Percentiles rank a stretch among this genome's conserved stretches.
Evolutionary conservation across 176 grass and related monocot species (phyloP).

Genomic region (Ananas comosus): DNA sequence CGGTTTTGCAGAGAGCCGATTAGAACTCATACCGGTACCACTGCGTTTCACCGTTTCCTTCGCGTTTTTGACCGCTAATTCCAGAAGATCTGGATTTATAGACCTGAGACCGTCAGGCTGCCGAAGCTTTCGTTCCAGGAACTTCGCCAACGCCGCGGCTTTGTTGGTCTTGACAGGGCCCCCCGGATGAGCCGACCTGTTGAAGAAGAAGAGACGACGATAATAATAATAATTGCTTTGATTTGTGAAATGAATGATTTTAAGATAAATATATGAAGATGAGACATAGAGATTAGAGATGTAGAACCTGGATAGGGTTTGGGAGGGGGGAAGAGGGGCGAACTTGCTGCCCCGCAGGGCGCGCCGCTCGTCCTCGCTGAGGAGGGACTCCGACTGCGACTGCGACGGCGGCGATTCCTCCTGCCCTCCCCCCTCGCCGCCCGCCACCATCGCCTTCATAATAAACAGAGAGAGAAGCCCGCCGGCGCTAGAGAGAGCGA

Average conservation of each 20-base stretch:
- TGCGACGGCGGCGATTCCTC: neutral
- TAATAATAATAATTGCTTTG: neutral
- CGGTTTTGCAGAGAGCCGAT: neutral
- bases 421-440: neutral
- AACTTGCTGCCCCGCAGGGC: slow-evolving; percentile 88
- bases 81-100: slow-evolving; percentile 73
- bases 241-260: no score
- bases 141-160: slow-evolving; percentile 94
- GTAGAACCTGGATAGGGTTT: slow-evolving; percentile 42
- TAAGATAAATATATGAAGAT: neutral
- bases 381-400: neutral
- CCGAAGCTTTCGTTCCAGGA: slow-evolving; percentile 95
- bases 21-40: slow-evolving; percentile 42
- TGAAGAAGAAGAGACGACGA: slow-evolving; percentile 11
- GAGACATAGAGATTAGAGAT: neutral
- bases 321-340: slow-evolving; percentile 47
- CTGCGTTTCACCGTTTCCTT: slow-evolving; percentile 55
- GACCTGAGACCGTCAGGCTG: slow-evolving; percentile 74
- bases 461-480: neutral
- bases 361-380: slow-evolving; percentile 71
- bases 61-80: slow-evolving; percentile 70
- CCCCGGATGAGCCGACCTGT: slow-evolving; percentile 79
- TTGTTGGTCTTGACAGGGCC: slow-evolving; percentile 92
- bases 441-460: slow-evolving; percentile 19
- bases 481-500: neutral